These are phyloP conservation scores for Suhomyces coccinellae DNA, from an alignment of 1,139 yeast genomes.

Conservation along the genomic window DNA sequence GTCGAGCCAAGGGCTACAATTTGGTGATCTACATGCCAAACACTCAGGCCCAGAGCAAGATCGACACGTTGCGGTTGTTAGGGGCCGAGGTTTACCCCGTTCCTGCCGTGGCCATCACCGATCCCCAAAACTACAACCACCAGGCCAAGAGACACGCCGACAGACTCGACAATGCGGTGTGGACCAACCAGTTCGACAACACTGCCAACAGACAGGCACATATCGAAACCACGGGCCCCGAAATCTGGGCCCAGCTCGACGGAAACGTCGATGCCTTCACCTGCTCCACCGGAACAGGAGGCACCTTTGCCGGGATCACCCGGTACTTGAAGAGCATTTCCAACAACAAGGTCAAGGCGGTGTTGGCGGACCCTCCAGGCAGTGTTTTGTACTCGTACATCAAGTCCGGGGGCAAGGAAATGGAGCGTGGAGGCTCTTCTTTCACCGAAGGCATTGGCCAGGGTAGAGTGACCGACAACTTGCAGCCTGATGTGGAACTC, in stretches of 20 bases:
- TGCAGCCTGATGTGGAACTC: constrained; percentile 65
- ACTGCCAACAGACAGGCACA: constrained; percentile 86
- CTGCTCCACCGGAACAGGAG: constrained; percentile 90
- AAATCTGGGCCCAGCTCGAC: constrained; percentile 79
- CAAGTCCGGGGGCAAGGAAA: constrained; percentile 59
- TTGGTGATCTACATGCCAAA: constrained; percentile 89
- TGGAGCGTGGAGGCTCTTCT: constrained; percentile 73
- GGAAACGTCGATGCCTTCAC: constrained; percentile 85
- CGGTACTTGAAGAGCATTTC: constrained; percentile 70
- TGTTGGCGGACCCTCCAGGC: constrained; percentile 93
- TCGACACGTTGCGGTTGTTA: constrained; percentile 65
- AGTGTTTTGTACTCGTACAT: constrained; percentile 79
- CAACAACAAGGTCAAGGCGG: constrained; percentile 56
- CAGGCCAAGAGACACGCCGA: constrained; percentile 86
- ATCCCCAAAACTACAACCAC: constrained; percentile 82
- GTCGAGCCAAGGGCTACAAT: constrained; percentile 79
- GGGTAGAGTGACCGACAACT: constrained; percentile 84
- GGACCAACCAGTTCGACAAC: constrained; percentile 93
- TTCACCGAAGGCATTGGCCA: constrained; percentile 97
- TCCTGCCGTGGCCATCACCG: constrained; percentile 81
- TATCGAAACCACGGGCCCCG: constrained; percentile 90
- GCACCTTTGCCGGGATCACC: constrained; percentile 83
- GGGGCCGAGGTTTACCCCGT: constrained; percentile 90
- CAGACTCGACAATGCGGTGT: constrained; percentile 68
- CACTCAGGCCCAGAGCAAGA: constrained; percentile 78